Conservation (phyloP, 345 rosid genomes). For the Salix exigua region DNA sequence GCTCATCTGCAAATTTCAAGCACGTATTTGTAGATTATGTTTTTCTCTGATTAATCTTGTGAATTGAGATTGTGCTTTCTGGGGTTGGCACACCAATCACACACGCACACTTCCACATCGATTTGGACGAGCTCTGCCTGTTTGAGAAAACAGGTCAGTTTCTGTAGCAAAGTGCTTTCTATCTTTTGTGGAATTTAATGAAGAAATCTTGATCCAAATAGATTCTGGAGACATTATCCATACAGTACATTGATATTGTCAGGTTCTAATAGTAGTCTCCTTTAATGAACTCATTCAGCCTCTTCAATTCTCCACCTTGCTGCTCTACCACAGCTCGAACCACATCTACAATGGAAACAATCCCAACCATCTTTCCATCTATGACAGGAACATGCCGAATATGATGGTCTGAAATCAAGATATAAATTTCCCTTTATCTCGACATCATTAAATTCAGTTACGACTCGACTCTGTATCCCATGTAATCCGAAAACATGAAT, state of each 20-base stretch:
- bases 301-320: slow-evolving; percentile 67
- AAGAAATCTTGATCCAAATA: not conserved
- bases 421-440: not conserved
- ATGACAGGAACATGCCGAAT: slow-evolving; percentile 81
- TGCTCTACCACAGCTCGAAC: slow-evolving; percentile 78
- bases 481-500: not conserved
- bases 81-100: not conserved
- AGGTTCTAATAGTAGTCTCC: slow-evolving; percentile 62
- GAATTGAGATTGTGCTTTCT: not conserved
- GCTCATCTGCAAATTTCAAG: not conserved
- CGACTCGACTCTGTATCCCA: not conserved
- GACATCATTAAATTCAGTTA: not conserved
- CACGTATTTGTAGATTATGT: too few relatives aligned
- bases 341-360: slow-evolving; percentile 82
- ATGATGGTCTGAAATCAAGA: slow-evolving; percentile 47
- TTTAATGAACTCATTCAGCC: slow-evolving; percentile 71
- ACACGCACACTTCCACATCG: not conserved
- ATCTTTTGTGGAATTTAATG: not conserved
- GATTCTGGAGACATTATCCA: not conserved
- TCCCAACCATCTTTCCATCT: slow-evolving; percentile 73
- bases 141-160: not conserved
- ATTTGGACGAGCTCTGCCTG: not conserved
- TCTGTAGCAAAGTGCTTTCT: not conserved
- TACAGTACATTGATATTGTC: not conserved
- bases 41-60: not conserved